Evolutionary conservation across 108 stramenopile species (phyloP).

Genomic region (Ochromonas danica): DNA sequence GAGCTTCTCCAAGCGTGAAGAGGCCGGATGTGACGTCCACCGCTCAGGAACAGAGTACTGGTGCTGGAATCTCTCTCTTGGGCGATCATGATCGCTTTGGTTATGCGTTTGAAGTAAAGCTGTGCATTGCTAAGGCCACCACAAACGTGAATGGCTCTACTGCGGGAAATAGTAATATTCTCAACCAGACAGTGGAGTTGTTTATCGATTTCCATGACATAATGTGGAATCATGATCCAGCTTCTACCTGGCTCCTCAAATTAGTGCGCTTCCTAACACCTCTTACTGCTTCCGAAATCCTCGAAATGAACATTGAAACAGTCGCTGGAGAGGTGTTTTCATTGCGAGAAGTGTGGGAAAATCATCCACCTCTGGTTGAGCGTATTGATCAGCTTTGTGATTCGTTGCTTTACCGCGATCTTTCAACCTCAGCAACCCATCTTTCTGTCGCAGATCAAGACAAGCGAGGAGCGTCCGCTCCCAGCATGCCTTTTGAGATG

Average conservation of each 20-base stretch:
- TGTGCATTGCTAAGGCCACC: background rate
- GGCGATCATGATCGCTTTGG: background rate
- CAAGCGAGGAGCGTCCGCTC: background rate
- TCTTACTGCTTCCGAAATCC: background rate
- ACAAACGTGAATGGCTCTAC: background rate
- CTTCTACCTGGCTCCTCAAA: constrained; percentile 19
- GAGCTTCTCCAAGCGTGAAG: background rate
- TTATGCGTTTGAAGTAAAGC: background rate
- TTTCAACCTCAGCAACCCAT: too few species aligned
- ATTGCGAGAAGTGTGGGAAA: background rate
- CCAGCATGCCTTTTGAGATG: constrained; percentile 3
- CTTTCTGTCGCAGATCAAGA: too few species aligned
- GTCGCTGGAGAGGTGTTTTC: background rate
- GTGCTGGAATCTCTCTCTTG: background rate
- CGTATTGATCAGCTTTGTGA: too few species aligned
- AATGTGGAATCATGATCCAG: background rate
- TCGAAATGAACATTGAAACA: background rate
- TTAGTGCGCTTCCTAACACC: background rate
- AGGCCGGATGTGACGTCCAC: too few species aligned
- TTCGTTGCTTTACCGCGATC: too few species aligned
- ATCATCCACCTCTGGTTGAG: background rate
- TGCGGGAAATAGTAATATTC: background rate
- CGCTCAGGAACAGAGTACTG: background rate
- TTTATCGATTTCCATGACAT: constrained; percentile 28
- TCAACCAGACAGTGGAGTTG: constrained; percentile 1